These are phyloP conservation scores for Lactarius evosmus DNA, from an alignment of 768 basidiomycete species.

Conservation along the genomic window DNA sequence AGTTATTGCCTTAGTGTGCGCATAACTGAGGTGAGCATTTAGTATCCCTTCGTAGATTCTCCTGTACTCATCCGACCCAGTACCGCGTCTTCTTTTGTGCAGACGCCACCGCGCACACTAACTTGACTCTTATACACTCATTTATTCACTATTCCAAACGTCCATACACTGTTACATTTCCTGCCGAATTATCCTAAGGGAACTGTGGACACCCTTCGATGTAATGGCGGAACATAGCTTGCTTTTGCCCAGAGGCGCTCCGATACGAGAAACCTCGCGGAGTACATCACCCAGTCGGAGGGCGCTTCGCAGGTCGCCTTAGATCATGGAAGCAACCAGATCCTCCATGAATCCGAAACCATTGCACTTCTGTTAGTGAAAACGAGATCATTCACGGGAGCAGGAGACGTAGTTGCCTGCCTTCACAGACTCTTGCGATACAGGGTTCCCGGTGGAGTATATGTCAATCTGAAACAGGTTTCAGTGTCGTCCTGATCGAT, in stretches of 20 bases:
- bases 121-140: too few relatives aligned
- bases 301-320: conserved; percentile 30
- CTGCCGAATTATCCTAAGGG: not conserved
- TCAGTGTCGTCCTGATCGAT: conserved; percentile 23
- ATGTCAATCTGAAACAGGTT: conserved; percentile 39
- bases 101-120: too few relatives aligned
- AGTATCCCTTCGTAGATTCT: too few relatives aligned
- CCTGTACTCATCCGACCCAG: too few relatives aligned
- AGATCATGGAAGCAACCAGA: conserved; percentile 32
- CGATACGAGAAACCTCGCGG: not conserved
- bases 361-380: conserved; percentile 25
- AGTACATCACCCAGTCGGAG: conserved; percentile 27
- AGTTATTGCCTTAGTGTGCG: too few relatives aligned
- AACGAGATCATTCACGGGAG: not conserved
- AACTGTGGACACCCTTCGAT: not conserved
- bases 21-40: too few relatives aligned
- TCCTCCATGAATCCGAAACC: conserved; percentile 32
- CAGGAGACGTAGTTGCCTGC: conserved; percentile 25
- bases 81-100: too few relatives aligned
- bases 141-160: too few relatives aligned
- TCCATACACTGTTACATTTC: too few relatives aligned
- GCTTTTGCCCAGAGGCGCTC: not conserved
- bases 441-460: conserved; percentile 37
- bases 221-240: conserved; percentile 13
- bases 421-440: conserved; percentile 32